phyloP scores from a whole-genome alignment of 140 eudicot genomes.

The Bidens hawaiensis region DNA sequence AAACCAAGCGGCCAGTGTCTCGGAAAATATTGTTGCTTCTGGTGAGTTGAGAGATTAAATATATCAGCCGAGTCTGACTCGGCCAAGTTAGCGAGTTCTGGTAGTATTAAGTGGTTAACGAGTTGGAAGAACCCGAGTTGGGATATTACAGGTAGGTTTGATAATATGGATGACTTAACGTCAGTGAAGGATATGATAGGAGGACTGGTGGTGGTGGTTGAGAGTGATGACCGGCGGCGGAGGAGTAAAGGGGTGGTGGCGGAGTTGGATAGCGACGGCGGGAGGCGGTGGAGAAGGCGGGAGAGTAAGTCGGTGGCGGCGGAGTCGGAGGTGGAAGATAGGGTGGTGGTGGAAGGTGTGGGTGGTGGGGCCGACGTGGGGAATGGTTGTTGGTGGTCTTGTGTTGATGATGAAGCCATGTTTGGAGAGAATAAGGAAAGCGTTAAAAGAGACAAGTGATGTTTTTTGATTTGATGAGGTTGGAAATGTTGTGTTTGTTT shows the following conservation, averaged over 20 bases:
- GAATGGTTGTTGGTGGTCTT: constrained; percentile 16
- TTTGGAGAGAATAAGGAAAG: too few species aligned
- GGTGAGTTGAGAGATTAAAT: constrained; percentile 35
- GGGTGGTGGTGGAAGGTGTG: constrained; percentile 62
- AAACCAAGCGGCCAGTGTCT: constrained; percentile 69
- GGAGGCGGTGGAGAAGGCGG: constrained; percentile 73
- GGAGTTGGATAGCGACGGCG: constrained; percentile 63
- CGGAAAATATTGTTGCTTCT: constrained; percentile 43
- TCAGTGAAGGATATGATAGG: constrained; percentile 34
- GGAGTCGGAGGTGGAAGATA: constrained; percentile 24
- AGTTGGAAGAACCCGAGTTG: constrained; percentile 72
- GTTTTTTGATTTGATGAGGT: background rate
- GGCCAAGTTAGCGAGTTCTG: constrained; percentile 58
- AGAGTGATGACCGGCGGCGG: constrained; percentile 42
- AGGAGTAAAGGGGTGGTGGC: constrained; percentile 34
- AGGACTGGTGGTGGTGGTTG: constrained; percentile 36
- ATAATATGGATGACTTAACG: constrained; percentile 21
- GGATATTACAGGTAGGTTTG: constrained; percentile 38
- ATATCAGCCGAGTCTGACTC: constrained; percentile 53
- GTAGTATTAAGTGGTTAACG: constrained; percentile 41
- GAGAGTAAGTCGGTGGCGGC: constrained; percentile 54
- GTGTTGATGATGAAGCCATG: constrained; percentile 30
- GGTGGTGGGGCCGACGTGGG: constrained; percentile 48
- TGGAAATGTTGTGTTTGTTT: background rate
- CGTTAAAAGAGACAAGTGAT: too few species aligned